phyloP scores from a whole-genome alignment of 768 basidiomycete species.

The Amanita rubescens region DNA sequence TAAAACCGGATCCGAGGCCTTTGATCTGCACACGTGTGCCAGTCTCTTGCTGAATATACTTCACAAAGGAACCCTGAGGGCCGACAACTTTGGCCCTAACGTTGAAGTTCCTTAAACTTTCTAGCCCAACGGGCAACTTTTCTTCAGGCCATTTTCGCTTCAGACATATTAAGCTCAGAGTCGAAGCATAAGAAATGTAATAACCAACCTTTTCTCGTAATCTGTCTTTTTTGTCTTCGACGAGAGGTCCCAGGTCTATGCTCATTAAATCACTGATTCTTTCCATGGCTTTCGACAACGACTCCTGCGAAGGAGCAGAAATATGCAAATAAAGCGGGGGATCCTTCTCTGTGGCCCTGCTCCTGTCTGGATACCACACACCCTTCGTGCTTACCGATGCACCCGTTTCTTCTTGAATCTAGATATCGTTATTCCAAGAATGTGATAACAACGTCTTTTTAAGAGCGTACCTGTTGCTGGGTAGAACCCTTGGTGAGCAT shows the following conservation, averaged over 20 bases:
- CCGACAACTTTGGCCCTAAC: constrained; percentile 97
- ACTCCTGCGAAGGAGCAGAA: constrained; percentile 62
- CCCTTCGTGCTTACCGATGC: constrained; percentile 92
- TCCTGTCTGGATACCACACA: constrained; percentile 91
- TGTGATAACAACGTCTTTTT: neutral
- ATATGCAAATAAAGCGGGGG: constrained; percentile 93
- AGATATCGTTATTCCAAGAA: too few species aligned
- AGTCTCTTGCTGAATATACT: constrained; percentile 96
- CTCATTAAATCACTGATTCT: constrained; percentile 68
- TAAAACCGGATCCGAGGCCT: constrained; percentile 89
- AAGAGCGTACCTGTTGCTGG: constrained; percentile 68
- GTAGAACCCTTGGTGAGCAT: constrained; percentile 90
- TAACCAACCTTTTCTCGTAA: constrained; percentile 53
- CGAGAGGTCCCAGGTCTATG: constrained; percentile 72
- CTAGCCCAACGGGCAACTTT: constrained; percentile 83
- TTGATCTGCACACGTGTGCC: constrained; percentile 97
- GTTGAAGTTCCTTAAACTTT: constrained; percentile 93
- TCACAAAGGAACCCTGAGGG: constrained; percentile 94
- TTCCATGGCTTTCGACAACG: constrained; percentile 58
- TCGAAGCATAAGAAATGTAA: neutral
- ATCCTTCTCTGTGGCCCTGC: constrained; percentile 86
- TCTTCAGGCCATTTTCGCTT: constrained; percentile 98
- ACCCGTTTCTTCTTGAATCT: constrained; percentile 92
- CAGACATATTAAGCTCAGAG: neutral
- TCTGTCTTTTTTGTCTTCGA: constrained; percentile 70